Evolutionary conservation across 2,329 filamentous ascomycete genomes (phyloP).

Genomic region (Verticillium alfalfae): DNA sequence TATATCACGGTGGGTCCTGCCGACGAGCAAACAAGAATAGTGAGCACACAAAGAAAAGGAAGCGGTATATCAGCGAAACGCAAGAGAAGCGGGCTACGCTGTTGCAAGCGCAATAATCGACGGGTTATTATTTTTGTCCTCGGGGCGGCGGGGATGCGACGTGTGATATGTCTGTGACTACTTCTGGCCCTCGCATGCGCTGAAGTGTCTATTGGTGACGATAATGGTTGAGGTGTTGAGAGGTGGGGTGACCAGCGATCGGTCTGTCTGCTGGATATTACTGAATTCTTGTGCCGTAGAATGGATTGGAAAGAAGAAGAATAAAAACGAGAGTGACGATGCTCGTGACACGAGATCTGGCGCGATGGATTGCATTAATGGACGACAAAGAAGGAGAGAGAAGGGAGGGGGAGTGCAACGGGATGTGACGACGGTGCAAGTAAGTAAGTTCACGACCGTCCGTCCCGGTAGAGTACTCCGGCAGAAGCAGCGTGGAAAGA

Average conservation of each 20-base stretch:
- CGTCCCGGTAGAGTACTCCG: background rate
- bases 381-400: background rate
- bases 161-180: background rate
- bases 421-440: background rate
- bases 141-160: background rate
- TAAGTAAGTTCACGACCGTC: background rate
- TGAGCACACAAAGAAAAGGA: background rate
- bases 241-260: background rate
- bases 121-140: background rate
- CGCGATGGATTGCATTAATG: background rate
- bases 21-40: background rate
- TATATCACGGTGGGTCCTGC: background rate
- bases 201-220: background rate
- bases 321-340: slow-evolving; percentile 8
- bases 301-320: background rate
- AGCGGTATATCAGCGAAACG: background rate
- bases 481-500: background rate
- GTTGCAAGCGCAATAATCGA: background rate
- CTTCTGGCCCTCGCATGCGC: background rate
- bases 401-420: background rate
- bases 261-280: background rate
- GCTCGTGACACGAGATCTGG: slow-evolving; percentile 2
- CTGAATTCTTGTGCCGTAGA: background rate
- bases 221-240: background rate
- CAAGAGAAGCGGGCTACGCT: background rate